These are phyloP conservation scores for Cryphonectria japonica DNA, from an alignment of 2,329 filamentous ascomycete genomes.

Conservation along the genomic window DNA sequence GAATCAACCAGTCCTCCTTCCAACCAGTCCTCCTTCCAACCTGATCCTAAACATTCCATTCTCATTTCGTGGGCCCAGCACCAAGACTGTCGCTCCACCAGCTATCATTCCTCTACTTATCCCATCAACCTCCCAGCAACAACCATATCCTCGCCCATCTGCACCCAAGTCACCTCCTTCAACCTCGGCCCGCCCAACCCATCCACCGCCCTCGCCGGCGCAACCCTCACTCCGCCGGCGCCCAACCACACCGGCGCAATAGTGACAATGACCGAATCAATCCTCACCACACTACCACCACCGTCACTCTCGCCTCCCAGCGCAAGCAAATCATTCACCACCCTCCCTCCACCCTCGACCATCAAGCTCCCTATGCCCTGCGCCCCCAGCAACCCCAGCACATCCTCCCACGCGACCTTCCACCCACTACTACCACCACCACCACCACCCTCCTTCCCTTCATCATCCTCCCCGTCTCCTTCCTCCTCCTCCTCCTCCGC, in stretches of 20 bases:
- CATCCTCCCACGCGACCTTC: constrained; percentile 65
- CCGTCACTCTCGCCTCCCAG: constrained; percentile 49
- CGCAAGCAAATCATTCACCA: constrained; percentile 82
- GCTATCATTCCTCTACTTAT: neutral
- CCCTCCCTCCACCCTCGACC: constrained; percentile 83
- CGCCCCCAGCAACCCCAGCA: constrained; percentile 60
- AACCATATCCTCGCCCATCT: constrained; percentile 81
- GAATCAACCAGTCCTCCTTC: too few relatives aligned
- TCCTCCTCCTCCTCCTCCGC: constrained; percentile 36
- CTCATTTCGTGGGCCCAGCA: neutral
- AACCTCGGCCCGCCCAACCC: constrained; percentile 61
- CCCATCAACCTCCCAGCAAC: constrained; percentile 64
- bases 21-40: too few relatives aligned
- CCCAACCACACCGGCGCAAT: constrained; percentile 92
- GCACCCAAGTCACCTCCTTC: constrained; percentile 70
- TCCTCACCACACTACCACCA: constrained; percentile 43
- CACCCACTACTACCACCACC: constrained; percentile 34
- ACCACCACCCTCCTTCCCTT: constrained; percentile 31
- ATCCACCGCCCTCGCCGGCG: constrained; percentile 60
- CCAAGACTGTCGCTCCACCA: neutral
- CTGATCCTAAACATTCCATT: too few relatives aligned
- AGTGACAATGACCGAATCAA: constrained; percentile 80
- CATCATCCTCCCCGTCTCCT: constrained; percentile 26
- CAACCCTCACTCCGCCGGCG: constrained; percentile 77
- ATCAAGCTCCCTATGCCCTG: constrained; percentile 78